Conservation (phyloP, 345 rosid genomes). For the Eutrema yunnanense region DNA sequence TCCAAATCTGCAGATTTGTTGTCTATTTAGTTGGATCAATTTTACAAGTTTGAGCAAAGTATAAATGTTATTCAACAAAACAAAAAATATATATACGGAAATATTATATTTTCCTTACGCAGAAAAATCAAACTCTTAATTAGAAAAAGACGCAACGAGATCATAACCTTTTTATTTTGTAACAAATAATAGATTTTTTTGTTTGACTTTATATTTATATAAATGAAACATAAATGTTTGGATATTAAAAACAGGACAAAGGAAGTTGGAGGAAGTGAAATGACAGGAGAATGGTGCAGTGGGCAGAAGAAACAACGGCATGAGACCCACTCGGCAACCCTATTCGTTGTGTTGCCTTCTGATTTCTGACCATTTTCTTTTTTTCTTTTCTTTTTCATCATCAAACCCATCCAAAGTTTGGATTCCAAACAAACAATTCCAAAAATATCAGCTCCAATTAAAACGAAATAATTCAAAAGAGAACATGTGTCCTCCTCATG, state of each 20-base stretch:
- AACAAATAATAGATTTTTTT: background rate
- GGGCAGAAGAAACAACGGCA: conserved; percentile 18
- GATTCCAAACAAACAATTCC: background rate
- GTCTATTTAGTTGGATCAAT: background rate
- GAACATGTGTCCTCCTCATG: background rate
- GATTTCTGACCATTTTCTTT: background rate
- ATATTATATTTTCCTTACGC: background rate
- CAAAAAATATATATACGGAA: background rate
- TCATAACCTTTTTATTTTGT: background rate
- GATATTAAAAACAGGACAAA: background rate
- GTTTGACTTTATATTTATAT: background rate
- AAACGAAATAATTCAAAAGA: background rate
- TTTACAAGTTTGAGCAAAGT: conserved; percentile 1
- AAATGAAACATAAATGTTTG: background rate
- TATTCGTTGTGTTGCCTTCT: conserved; percentile 23
- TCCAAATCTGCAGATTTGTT: background rate
- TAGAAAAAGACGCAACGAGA: background rate
- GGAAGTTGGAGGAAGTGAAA: conserved; percentile 3
- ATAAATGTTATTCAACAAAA: background rate
- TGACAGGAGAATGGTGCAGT: conserved; percentile 12
- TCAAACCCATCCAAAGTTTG: background rate
- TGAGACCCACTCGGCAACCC: conserved; percentile 31
- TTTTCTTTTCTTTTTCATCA: background rate
- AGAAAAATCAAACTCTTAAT: background rate
- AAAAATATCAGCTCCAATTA: background rate